These are phyloP conservation scores for Alloteropsis angusta DNA, from an alignment of 202 grass and related monocot genomes.

Conservation along the genomic window DNA sequence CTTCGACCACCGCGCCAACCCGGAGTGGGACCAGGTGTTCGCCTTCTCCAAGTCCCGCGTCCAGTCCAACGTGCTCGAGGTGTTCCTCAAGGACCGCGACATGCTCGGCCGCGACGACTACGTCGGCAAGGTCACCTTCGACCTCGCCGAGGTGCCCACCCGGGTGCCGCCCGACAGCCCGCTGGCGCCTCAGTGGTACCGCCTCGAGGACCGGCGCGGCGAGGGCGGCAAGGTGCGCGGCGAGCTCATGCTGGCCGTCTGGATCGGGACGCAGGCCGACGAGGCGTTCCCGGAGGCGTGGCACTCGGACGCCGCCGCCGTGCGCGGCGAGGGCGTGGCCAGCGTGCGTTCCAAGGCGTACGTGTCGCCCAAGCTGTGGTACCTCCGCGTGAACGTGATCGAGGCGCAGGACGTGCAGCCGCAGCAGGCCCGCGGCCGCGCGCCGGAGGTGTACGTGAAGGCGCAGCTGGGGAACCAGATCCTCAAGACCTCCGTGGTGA, in stretches of 20 bases:
- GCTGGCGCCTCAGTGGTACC: slow-evolving; percentile 80
- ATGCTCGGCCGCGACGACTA: slow-evolving; percentile 81
- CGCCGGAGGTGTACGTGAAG: slow-evolving; percentile 67
- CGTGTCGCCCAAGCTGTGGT: slow-evolving; percentile 90
- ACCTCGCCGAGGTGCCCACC: slow-evolving; percentile 78
- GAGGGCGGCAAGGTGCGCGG: slow-evolving; percentile 50
- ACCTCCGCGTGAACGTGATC: slow-evolving; percentile 81
- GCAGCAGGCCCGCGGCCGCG: slow-evolving; percentile 15
- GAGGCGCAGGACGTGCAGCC: slow-evolving; percentile 91
- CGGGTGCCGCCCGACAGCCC: slow-evolving; percentile 79
- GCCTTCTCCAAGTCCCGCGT: slow-evolving; percentile 89
- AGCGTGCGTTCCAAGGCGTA: slow-evolving; percentile 81
- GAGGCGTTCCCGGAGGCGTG: slow-evolving; percentile 94
- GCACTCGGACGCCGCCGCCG: slow-evolving; percentile 83
- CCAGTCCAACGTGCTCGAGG: slow-evolving; percentile 57
- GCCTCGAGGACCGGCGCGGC: slow-evolving; percentile 48
- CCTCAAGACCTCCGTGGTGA: slow-evolving; percentile 49
- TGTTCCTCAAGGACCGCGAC: slow-evolving; percentile 80
- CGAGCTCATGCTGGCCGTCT: slow-evolving; percentile 86
- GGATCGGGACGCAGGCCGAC: slow-evolving; percentile 92
- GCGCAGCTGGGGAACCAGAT: slow-evolving; percentile 77
- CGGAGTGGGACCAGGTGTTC: slow-evolving; percentile 91
- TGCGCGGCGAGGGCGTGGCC: slow-evolving; percentile 55
- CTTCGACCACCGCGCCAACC: slow-evolving; percentile 54
- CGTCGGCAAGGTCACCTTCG: slow-evolving; percentile 71